phyloP scores from a whole-genome alignment of 1,139 yeast genomes.

The Suhomyces bokatorum region DNA sequence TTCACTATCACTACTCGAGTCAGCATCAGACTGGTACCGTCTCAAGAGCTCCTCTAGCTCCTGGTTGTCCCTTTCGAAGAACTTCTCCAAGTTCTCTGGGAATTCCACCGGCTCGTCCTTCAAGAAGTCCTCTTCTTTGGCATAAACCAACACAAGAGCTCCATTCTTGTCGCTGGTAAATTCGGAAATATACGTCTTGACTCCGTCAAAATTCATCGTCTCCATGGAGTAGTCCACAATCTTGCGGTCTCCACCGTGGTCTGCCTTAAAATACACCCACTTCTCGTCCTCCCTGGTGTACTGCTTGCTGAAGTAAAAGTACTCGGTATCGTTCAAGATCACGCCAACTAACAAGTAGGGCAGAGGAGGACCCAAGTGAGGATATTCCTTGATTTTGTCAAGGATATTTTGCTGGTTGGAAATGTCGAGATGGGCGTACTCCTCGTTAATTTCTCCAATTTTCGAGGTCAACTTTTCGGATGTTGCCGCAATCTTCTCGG shows the following conservation, averaged over 20 bases:
- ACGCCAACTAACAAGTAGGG: slow-evolving; percentile 31
- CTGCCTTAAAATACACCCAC: slow-evolving; percentile 18
- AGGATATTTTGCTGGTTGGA: slow-evolving; percentile 25
- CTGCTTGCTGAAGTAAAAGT: slow-evolving; percentile 19
- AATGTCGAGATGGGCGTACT: slow-evolving; percentile 25
- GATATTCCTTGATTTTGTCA: slow-evolving; percentile 11
- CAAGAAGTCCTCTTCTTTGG: slow-evolving; percentile 14
- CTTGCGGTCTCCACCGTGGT: slow-evolving; percentile 13
- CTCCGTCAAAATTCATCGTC: slow-evolving; percentile 23
- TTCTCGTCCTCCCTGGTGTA: slow-evolving; percentile 13
- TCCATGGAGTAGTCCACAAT: slow-evolving; percentile 22
- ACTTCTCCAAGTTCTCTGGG: slow-evolving; percentile 17
- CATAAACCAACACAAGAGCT: slow-evolving; percentile 25
- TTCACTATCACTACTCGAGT: slow-evolving; percentile 3
- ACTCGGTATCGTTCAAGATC: slow-evolving; percentile 32
- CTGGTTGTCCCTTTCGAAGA: slow-evolving; percentile 23
- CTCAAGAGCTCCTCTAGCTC: slow-evolving; percentile 9
- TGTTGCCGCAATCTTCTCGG: slow-evolving; percentile 19
- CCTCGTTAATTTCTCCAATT: slow-evolving; percentile 20
- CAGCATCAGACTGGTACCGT: neutral
- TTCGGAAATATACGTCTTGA: slow-evolving; percentile 19
- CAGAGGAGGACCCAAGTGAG: slow-evolving; percentile 17
- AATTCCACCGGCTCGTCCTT: slow-evolving; percentile 11
- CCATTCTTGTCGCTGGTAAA: slow-evolving; percentile 17
- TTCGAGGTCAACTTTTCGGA: slow-evolving; percentile 20